A percentile compares a stretch with the other conserved stretches of the same genome.
Evolutionary conservation across 2,329 filamentous ascomycete species (phyloP).

Genomic region (Aspergillus carbonarius): DNA sequence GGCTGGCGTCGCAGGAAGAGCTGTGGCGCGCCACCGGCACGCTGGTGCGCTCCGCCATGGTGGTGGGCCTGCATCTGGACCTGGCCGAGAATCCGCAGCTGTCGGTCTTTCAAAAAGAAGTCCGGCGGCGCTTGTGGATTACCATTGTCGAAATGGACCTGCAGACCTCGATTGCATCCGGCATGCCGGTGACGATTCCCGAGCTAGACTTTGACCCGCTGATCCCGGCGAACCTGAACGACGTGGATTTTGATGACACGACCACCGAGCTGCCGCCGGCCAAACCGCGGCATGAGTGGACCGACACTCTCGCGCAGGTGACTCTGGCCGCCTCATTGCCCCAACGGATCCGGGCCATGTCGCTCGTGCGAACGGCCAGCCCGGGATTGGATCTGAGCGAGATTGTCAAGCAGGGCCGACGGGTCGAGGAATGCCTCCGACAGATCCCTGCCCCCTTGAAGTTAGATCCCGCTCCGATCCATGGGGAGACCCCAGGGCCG

Average conservation of each 20-base stretch:
- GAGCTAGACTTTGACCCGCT: constrained; percentile 37
- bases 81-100: constrained; percentile 34
- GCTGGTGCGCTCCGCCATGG: constrained; percentile 34
- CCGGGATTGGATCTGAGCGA: constrained; percentile 10
- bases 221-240: constrained; percentile 42
- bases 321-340: constrained; percentile 17
- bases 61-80: constrained; percentile 46
- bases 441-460: constrained; percentile 11
- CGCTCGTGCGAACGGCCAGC: constrained; percentile 3
- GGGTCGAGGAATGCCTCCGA: constrained; percentile 12
- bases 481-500: background rate
- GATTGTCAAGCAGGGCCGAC: constrained; percentile 9
- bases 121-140: constrained; percentile 38
- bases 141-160: constrained; percentile 49
- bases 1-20: constrained; percentile 15
- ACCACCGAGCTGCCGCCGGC: constrained; percentile 27
- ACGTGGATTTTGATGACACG: constrained; percentile 43
- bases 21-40: constrained; percentile 46
- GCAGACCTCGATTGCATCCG: constrained; percentile 39
- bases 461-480: background rate
- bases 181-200: constrained; percentile 41
- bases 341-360: constrained; percentile 17
- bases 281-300: constrained; percentile 25
- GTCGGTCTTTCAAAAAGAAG: constrained; percentile 35
- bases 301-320: constrained; percentile 15